Conservation (phyloP, 768 basidiomycete genomes). For the Pisolithus marmoratus region DNA sequence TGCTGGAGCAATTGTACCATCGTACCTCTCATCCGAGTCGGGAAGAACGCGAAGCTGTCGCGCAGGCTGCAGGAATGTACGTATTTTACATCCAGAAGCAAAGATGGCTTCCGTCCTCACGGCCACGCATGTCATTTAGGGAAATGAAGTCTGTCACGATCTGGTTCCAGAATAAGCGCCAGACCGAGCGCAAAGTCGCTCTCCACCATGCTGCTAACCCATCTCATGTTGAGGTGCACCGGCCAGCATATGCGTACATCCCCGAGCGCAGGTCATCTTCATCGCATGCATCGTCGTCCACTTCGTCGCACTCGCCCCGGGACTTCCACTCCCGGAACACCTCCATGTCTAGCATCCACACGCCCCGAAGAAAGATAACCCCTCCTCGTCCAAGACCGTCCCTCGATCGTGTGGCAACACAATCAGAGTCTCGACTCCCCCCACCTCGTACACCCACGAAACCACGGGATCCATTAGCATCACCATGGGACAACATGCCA, state of each 20-base stretch:
- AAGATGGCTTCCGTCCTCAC: constrained; percentile 5
- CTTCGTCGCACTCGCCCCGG: constrained; percentile 25
- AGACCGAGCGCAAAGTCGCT: constrained; percentile 50
- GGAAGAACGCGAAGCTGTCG: constrained; percentile 62
- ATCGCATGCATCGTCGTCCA: constrained; percentile 19
- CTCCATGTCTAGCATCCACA: constrained; percentile 16
- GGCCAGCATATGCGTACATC: constrained; percentile 2
- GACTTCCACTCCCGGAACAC: constrained; percentile 34
- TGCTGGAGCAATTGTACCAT: constrained; percentile 72
- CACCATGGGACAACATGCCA: constrained; percentile 30
- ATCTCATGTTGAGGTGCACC: constrained; percentile 13
- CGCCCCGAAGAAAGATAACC: constrained; percentile 24
- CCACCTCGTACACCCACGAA: constrained; percentile 26
- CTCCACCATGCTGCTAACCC: constrained; percentile 31
- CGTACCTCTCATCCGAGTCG: constrained; percentile 70
- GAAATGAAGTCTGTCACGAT: constrained; percentile 33
- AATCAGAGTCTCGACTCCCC: constrained; percentile 26
- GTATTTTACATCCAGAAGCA: constrained; percentile 15
- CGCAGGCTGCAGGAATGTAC: constrained; percentile 58
- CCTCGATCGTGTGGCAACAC: constrained; percentile 26
- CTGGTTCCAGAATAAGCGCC: constrained; percentile 32
- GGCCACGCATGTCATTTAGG: constrained; percentile 9
- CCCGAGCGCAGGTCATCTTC: constrained; percentile 10
- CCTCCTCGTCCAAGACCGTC: constrained; percentile 27
- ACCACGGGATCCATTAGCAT: constrained; percentile 23